Evolutionary conservation across 306 rosid species (phyloP).

Genomic region (Senna siamea): DNA sequence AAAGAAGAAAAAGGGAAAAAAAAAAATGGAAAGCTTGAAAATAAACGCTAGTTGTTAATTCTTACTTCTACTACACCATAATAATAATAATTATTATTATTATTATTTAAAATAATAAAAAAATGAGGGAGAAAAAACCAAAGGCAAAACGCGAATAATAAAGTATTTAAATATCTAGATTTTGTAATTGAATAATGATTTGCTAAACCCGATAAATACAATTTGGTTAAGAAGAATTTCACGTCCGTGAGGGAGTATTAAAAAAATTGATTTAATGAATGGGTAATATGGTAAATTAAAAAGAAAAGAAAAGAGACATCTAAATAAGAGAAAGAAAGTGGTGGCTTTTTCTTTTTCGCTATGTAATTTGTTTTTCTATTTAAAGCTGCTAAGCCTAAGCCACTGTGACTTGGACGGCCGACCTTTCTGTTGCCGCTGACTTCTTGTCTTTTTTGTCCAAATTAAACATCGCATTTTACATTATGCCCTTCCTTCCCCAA

Average conservation of each 20-base stretch:
- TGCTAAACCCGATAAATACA: conserved; percentile 77
- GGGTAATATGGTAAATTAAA: conserved; percentile 51
- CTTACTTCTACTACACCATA: conserved; percentile 29
- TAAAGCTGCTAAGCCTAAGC: conserved; percentile 58
- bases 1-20: conserved; percentile 40
- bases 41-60: background rate
- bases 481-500: conserved; percentile 1
- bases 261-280: background rate
- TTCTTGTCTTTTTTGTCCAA: conserved; percentile 67
- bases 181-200: conserved; percentile 40
- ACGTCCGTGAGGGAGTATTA: conserved; percentile 70
- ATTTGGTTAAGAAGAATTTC: conserved; percentile 67
- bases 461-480: background rate
- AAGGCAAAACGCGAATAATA: conserved; percentile 37
- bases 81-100: too few species aligned
- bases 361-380: conserved; percentile 53
- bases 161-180: conserved; percentile 30
- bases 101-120: background rate
- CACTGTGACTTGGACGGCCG: conserved; percentile 56
- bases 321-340: conserved; percentile 39
- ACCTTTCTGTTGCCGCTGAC: conserved; percentile 78
- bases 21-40: conserved; percentile 3
- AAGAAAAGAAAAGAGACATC: conserved; percentile 26
- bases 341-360: conserved; percentile 34
- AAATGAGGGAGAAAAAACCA: conserved; percentile 41